phyloP scores from a whole-genome alignment of 345 rosid genomes.

The Brassica carinata region DNA sequence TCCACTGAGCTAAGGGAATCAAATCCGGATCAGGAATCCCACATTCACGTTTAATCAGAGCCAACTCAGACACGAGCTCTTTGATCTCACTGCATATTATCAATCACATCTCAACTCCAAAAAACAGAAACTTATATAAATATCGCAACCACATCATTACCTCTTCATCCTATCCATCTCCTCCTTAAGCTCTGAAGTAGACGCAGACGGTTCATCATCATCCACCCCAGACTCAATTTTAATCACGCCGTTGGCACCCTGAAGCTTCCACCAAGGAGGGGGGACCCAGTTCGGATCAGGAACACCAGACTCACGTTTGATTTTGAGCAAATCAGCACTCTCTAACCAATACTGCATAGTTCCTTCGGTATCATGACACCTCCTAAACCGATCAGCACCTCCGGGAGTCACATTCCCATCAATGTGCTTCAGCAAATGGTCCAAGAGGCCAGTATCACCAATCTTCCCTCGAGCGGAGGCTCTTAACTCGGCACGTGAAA shows the following conservation, averaged over 20 bases:
- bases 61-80: constrained; percentile 55
- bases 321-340: constrained; percentile 67
- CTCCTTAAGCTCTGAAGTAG: constrained; percentile 50
- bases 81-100: constrained; percentile 54
- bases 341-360: constrained; percentile 92
- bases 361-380: constrained; percentile 82
- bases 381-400: constrained; percentile 77
- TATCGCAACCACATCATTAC: constrained; percentile 21
- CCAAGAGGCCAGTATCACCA: constrained; percentile 95
- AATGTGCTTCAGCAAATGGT: constrained; percentile 87
- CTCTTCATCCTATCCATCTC: constrained; percentile 66
- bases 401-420: constrained; percentile 89
- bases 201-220: constrained; percentile 49
- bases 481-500: constrained; percentile 66
- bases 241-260: constrained; percentile 23
- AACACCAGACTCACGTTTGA: constrained; percentile 64
- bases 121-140: background rate
- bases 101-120: background rate
- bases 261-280: constrained; percentile 62
- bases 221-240: background rate
- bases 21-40: constrained; percentile 61
- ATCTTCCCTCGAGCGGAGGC: constrained; percentile 62
- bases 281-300: constrained; percentile 63
- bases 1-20: constrained; percentile 64
- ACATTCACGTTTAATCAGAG: constrained; percentile 59